Base-by-base conservation (phyloP, 2,329 filamentous ascomycete species). In the Mariannaea elegans region DNA sequence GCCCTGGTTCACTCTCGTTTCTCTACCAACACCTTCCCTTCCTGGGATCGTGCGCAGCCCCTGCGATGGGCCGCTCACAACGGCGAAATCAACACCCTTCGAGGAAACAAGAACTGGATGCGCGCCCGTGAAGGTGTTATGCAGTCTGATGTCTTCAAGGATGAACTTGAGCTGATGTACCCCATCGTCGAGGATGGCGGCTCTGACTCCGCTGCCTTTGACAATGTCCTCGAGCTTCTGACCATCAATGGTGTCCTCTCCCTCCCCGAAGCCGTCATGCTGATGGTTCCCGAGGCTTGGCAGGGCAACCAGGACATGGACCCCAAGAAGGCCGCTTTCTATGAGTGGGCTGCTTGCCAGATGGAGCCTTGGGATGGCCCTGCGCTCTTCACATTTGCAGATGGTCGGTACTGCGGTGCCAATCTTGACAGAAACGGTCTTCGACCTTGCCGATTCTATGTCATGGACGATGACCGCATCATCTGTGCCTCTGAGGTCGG, bases 101-200 rank as follows among this genome's bases (percentile, higher is more conserved):
- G 94, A 75, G 94, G 94, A 62, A 98, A 98, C 83, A 98, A 98
- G 85, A 98, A 98, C 81, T 98, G 94, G 94, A 98, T 98, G 94
- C 90, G 94, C 70, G 94, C 94, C 63, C 90, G 94, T 73, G 94
- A 98, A 81, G 94, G 94, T 78, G 89, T 97, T 65, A 91, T 98
- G 86, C 91, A 93, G 75, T 98, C 94, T 2, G 89, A 94, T 66
- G 84, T 97, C 54, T 98, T 98, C 75, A 93, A 92, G 64, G 93
- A 97, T 24, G 94, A 97, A 72, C 88, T 98, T 14, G 93, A 97
- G 78, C 81, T 84, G 70, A 87, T 98, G 57, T 97, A 97, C 76
- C 94, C 94, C 21, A 93, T 98, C 70, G 93, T 98, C 53, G 94
- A 98, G 79, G 94, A 97, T 73, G 94, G 94, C 69, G 94, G 94